Evolutionary conservation across 2,329 filamentous ascomycete genomes (phyloP).

Genomic region (Colletotrichum liaoningense): DNA sequence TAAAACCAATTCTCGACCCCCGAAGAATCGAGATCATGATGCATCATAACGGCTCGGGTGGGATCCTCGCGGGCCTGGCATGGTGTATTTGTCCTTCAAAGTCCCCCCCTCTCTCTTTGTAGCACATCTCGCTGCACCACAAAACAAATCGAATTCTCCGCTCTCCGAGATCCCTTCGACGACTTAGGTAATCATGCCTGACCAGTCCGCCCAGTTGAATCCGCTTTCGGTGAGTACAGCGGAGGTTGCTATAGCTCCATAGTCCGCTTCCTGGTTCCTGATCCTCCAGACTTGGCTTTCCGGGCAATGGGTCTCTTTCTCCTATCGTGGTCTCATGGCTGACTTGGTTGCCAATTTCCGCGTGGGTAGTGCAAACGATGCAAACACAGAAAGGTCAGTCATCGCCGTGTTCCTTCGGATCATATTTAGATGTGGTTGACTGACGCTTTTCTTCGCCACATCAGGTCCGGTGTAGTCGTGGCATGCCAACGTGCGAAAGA

Average conservation of each 20-base stretch:
- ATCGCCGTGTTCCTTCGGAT: no score
- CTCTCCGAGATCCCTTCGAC: background rate
- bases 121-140: background rate
- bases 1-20: background rate
- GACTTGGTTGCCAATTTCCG: background rate
- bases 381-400: constrained; percentile 25
- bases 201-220: constrained; percentile 21
- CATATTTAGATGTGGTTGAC: background rate
- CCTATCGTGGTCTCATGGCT: background rate
- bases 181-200: constrained; percentile 9
- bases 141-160: background rate
- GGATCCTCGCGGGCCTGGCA: background rate
- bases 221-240: constrained; percentile 27
- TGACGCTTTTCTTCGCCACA: background rate
- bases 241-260: constrained; percentile 11
- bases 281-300: background rate
- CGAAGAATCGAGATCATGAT: constrained; percentile 3
- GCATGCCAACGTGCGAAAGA: constrained; percentile 43
- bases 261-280: background rate
- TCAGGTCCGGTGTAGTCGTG: constrained; percentile 44
- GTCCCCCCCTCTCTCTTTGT: background rate
- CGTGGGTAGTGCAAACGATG: constrained; percentile 18
- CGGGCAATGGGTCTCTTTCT: no score
- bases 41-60: background rate
- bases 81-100: constrained; percentile 15